Percentiles rank a stretch among this genome's conserved stretches.
Evolutionary conservation across 2,329 filamentous ascomycete genomes (phyloP).

Genomic region (Aspergillus piperis): DNA sequence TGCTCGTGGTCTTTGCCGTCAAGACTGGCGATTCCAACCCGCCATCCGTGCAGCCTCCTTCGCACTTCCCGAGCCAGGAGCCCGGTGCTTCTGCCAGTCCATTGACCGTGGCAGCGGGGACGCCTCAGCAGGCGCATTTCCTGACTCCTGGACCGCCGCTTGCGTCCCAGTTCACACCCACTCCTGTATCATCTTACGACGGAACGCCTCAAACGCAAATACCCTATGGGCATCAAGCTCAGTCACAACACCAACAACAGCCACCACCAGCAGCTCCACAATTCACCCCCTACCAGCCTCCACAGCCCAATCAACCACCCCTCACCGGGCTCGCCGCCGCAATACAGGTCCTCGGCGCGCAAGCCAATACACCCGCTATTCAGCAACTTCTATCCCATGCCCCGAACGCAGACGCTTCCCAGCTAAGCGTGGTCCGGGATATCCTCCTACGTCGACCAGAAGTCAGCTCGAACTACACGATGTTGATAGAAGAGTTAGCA

Average conservation of each 20-base stretch:
- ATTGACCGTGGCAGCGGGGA: slow-evolving; percentile 31
- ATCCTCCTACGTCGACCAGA: slow-evolving; percentile 68
- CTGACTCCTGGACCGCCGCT: slow-evolving; percentile 23
- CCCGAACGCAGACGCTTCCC: slow-evolving; percentile 66
- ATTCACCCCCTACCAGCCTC: slow-evolving; percentile 29
- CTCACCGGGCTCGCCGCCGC: slow-evolving; percentile 58
- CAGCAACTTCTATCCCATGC: slow-evolving; percentile 70
- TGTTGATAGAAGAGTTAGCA: slow-evolving; percentile 46
- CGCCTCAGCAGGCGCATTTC: slow-evolving; percentile 33
- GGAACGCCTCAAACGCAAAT: slow-evolving; percentile 18
- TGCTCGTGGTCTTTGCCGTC: slow-evolving; percentile 84
- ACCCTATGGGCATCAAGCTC: slow-evolving; percentile 23
- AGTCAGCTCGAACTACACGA: slow-evolving; percentile 60
- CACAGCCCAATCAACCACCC: slow-evolving; percentile 19
- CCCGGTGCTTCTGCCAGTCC: slow-evolving; percentile 36
- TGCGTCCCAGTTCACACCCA: slow-evolving; percentile 25
- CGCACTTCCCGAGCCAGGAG: slow-evolving; percentile 41
- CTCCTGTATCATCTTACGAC: slow-evolving; percentile 24
- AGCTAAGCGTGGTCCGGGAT: slow-evolving; percentile 72
- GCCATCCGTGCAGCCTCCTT: slow-evolving; percentile 43
- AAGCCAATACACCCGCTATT: slow-evolving; percentile 66
- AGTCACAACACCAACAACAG: slow-evolving; percentile 20
- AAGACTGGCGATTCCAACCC: slow-evolving; percentile 56
- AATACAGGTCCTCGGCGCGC: slow-evolving; percentile 63
- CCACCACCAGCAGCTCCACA: slow-evolving; percentile 20